phyloP scores from a whole-genome alignment of 306 rosid genomes.

The Biancaea sappan region DNA sequence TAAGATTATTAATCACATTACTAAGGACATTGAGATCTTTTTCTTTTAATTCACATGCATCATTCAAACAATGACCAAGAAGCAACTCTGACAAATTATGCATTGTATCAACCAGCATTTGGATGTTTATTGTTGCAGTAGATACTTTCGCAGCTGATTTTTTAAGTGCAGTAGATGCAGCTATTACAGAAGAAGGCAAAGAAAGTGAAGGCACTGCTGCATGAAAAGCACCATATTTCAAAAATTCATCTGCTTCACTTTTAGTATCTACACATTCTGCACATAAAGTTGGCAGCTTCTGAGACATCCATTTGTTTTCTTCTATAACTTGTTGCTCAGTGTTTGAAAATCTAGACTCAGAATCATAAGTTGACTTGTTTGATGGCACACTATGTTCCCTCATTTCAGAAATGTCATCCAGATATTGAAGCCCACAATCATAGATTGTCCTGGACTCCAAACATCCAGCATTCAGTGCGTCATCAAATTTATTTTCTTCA shows the following conservation, averaged over 20 bases:
- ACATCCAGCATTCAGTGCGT: slow-evolving; percentile 40
- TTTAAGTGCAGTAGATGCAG: slow-evolving; percentile 40
- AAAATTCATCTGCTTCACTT: slow-evolving; percentile 31
- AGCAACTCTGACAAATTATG: slow-evolving; percentile 68
- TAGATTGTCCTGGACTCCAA: slow-evolving; percentile 39
- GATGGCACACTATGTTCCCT: slow-evolving; percentile 31
- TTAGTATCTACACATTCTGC: slow-evolving; percentile 36
- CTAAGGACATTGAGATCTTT: slow-evolving; percentile 50
- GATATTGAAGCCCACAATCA: slow-evolving; percentile 40
- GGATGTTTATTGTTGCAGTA: slow-evolving; percentile 54
- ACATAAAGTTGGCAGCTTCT: slow-evolving; percentile 32
- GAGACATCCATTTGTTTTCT: slow-evolving; percentile 35
- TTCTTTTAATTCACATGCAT: slow-evolving; percentile 49
- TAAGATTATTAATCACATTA: slow-evolving; percentile 60
- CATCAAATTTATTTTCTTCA: slow-evolving; percentile 43
- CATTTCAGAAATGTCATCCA: slow-evolving; percentile 35
- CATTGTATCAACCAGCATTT: slow-evolving; percentile 56
- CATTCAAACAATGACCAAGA: slow-evolving; percentile 53
- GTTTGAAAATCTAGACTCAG: slow-evolving; percentile 40
- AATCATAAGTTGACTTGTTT: slow-evolving; percentile 40
- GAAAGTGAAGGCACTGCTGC: slow-evolving; percentile 30
- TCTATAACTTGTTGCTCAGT: slow-evolving; percentile 41
- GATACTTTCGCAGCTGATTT: slow-evolving; percentile 43
- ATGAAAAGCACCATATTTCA: slow-evolving; percentile 32
- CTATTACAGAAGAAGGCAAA: slow-evolving; percentile 38